Evolutionary conservation across 192 early-diverging fungal species (phyloP), one percentile per base, ranked within the genome.

Genomic region (Piromyces sp.): DNA sequence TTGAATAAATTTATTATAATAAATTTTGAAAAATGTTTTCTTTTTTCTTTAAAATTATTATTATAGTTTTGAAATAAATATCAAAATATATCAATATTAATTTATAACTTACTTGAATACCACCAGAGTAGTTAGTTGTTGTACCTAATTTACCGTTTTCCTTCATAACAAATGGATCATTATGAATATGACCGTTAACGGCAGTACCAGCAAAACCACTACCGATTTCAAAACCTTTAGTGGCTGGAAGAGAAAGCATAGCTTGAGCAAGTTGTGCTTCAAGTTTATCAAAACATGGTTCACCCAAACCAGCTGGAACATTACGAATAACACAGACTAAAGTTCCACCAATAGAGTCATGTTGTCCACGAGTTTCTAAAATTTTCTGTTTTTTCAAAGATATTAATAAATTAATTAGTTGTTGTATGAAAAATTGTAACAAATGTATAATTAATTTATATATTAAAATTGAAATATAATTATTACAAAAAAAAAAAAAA

Each of bases 241-340:
- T 99, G 7, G 97, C 96, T 13, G 97, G 97, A 81, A 99, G 97
- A 29, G 96, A 97, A 81, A 99, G 86, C 97, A 99, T 99, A 13
- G 96, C 97, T 84, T 99, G 97, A 13, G 97, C 97, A 80, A 99
- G 87, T 82, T 92, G 86, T 19, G 97, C 97, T 87, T 99, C 97
- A 31, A 98, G 88, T 85, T 99, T 99, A 86, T 99, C 97, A 84
- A 99, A 99, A 86, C 95, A 95, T 22, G 97, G 97, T 86, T 99
- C 97, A 80, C 97, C 97, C 40, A 99, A 89, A 5, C 97, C 97
- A 28, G 88, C 85, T 9, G 97, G 97, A 30, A 92, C 90, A 81
- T 96, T 95, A 79, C 97, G 91, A 86, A 99, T 96, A 38, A 99
- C 96, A 85, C 97, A 99, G 26, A 95, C 95, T 30, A 99, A 93